Conservation (phyloP, 2,329 filamentous ascomycete species). For the Talaromyces sp. region DNA sequence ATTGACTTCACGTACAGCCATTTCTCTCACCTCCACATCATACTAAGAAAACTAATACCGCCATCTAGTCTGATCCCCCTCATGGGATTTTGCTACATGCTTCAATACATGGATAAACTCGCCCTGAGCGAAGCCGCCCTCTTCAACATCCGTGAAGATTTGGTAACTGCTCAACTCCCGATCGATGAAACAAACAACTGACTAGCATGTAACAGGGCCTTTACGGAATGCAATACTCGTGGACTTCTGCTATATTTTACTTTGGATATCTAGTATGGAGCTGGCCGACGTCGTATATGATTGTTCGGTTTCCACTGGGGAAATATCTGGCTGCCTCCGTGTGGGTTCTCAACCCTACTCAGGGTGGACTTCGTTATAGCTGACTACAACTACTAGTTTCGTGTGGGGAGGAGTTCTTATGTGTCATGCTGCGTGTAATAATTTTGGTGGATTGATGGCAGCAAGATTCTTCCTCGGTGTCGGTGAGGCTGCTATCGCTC, state of each 20-base stretch:
- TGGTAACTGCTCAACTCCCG: constrained; percentile 10
- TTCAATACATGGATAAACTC: constrained; percentile 28
- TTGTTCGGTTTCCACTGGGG: constrained; percentile 4
- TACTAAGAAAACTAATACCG: not conserved
- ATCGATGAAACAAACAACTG: not conserved
- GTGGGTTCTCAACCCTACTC: not conserved
- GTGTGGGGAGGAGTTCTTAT: constrained; percentile 46
- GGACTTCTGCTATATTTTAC: constrained; percentile 6
- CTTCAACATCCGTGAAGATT: constrained; percentile 21
- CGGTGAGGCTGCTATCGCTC: constrained; percentile 49
- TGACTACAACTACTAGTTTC: not conserved
- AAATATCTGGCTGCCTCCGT: constrained; percentile 5
- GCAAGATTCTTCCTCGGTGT: constrained; percentile 51
- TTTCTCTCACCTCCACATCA: not conserved
- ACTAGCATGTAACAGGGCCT: not conserved
- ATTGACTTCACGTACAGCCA: constrained; percentile 2
- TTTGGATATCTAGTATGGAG: constrained; percentile 9
- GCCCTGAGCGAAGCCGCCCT: constrained; percentile 27
- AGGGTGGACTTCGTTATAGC: not conserved
- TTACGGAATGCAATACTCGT: constrained; percentile 5
- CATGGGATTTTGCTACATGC: constrained; percentile 27
- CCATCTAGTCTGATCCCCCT: constrained; percentile 19
- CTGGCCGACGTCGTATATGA: not conserved
- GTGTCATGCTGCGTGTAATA: constrained; percentile 44
- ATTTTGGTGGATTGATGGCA: constrained; percentile 43